Percentiles rank a stretch among this genome's conserved stretches.
phyloP scores from a whole-genome alignment of 2,329 filamentous ascomycete species.

The Periglandula ipomoeae region DNA sequence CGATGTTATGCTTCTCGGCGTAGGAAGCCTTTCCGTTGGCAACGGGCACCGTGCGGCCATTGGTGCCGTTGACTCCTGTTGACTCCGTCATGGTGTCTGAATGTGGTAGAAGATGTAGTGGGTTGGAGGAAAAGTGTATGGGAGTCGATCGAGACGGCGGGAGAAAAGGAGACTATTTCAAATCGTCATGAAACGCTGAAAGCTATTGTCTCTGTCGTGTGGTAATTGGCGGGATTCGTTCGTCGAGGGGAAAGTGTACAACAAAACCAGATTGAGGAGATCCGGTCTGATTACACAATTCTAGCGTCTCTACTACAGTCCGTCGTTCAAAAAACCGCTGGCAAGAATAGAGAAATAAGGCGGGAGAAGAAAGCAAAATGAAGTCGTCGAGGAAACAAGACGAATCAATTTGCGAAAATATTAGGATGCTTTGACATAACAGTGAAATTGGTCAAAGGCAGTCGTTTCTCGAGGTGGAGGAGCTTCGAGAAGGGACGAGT shows the following conservation, averaged over 20 bases:
- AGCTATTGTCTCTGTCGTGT: neutral
- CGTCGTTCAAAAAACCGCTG: constrained; percentile 2
- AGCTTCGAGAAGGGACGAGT: constrained; percentile 6
- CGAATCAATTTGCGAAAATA: neutral
- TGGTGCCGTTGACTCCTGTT: constrained; percentile 31
- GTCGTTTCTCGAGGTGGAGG: constrained; percentile 8
- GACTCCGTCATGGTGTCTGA: constrained; percentile 36
- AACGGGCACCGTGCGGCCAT: constrained; percentile 41
- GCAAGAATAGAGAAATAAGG: neutral
- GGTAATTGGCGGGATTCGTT: constrained; percentile 3
- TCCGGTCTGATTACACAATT: neutral
- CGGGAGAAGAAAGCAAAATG: constrained; percentile 1
- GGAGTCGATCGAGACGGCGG: neutral
- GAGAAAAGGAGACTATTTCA: constrained; percentile 1
- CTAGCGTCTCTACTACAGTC: constrained; percentile 4
- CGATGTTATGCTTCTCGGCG: constrained; percentile 71
- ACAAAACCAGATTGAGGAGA: neutral
- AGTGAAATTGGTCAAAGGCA: constrained; percentile 1
- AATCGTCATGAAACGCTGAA: constrained; percentile 2
- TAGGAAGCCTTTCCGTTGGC: constrained; percentile 56
- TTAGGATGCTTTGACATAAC: neutral
- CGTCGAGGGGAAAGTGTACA: neutral
- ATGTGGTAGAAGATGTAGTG: neutral
- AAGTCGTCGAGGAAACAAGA: constrained; percentile 6
- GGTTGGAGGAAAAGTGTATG: neutral